These are phyloP conservation scores for Lactuca sativa DNA, from an alignment of 129 eudicot species.

Conservation along the genomic window DNA sequence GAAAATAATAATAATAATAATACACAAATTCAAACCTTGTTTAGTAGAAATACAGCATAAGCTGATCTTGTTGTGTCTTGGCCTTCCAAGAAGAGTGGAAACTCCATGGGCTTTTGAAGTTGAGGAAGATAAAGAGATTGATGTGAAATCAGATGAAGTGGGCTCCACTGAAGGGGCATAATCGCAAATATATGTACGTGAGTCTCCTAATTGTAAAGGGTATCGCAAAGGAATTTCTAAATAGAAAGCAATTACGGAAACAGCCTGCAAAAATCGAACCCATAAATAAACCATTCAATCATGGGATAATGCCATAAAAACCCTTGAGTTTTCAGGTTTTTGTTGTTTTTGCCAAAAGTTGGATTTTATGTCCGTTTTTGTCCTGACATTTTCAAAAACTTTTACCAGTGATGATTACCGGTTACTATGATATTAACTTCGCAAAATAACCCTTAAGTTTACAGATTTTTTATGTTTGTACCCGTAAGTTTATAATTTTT, in stretches of 20 bases:
- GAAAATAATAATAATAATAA: no score
- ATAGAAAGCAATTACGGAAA: conserved; percentile 78
- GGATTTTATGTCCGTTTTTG: no score
- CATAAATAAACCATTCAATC: neutral
- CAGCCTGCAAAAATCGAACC: conserved; percentile 53
- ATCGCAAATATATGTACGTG: conserved; percentile 92
- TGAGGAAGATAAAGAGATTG: conserved; percentile 39
- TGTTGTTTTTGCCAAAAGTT: no score
- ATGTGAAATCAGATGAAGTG: conserved; percentile 47
- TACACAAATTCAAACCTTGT: conserved; percentile 58
- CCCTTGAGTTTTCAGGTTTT: no score
- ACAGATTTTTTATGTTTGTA: no score
- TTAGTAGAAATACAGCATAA: conserved; percentile 89
- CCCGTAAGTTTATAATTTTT: no score
- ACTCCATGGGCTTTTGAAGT: conserved; percentile 68
- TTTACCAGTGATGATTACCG: no score
- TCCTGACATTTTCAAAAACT: no score
- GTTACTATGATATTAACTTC: no score
- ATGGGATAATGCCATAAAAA: no score
- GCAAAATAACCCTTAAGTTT: no score
- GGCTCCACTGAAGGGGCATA: conserved; percentile 76
- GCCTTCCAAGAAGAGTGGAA: conserved; percentile 95
- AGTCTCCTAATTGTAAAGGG: conserved; percentile 83
- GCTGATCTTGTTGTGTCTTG: conserved; percentile 98
- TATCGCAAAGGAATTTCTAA: conserved; percentile 93